Conservation (phyloP, 148 eudicot species). For the Vaccinium macrocarpon region DNA sequence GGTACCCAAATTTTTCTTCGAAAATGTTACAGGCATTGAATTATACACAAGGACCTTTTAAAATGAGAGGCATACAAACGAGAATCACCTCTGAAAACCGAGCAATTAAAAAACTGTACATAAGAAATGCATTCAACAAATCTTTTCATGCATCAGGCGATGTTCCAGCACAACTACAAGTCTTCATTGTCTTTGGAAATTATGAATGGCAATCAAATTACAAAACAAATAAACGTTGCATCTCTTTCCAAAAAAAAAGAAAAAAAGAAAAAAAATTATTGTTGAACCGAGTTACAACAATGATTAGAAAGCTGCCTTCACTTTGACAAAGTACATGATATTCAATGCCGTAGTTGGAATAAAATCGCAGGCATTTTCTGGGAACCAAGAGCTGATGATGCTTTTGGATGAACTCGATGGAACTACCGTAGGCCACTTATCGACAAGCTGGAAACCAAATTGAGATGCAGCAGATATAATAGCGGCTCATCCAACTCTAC, state of each 20-base stretch:
- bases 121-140: background rate
- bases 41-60: no score
- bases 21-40: no score
- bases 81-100: no score
- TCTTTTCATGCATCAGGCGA: background rate
- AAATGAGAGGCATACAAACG: no score
- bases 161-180: background rate
- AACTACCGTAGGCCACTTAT: constrained; percentile 62
- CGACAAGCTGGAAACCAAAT: constrained; percentile 66
- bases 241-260: background rate
- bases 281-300: background rate
- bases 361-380: constrained; percentile 24
- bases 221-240: background rate
- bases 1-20: no score
- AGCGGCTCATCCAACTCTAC: constrained; percentile 90
- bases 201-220: background rate
- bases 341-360: constrained; percentile 68
- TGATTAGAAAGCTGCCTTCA: background rate
- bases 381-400: constrained; percentile 53
- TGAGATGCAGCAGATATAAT: constrained; percentile 65
- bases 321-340: constrained; percentile 59
- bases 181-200: background rate
- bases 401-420: constrained; percentile 21
- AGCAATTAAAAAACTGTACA: no score
- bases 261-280: background rate